A percentile compares a stretch with the other conserved stretches of the same genome.
phyloP scores from a whole-genome alignment of 345 rosid genomes.

The Salix arbutifolia region DNA sequence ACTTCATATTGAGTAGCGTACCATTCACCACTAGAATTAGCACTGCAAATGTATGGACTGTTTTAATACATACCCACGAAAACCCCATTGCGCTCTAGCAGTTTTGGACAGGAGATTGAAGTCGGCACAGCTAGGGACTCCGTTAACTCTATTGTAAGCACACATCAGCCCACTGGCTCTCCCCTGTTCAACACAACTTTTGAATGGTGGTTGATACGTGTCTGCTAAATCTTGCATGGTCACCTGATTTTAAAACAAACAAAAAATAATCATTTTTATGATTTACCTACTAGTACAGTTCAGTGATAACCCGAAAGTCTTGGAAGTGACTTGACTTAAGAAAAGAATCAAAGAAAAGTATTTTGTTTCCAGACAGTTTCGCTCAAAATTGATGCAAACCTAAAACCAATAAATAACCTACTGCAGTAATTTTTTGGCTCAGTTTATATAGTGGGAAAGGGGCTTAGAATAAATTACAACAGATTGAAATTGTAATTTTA shows the following conservation, averaged over 20 bases:
- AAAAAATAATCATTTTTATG: not conserved
- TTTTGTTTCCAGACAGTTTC: slow-evolving; percentile 1
- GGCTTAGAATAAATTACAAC: too few species aligned
- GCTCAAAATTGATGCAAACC: not conserved
- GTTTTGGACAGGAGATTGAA: slow-evolving; percentile 23
- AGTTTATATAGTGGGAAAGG: too few species aligned
- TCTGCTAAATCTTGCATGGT: slow-evolving; percentile 27
- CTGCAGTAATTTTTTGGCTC: too few species aligned
- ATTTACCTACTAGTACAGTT: not conserved
- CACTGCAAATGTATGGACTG: not conserved
- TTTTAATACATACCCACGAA: slow-evolving; percentile 48
- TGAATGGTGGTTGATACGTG: slow-evolving; percentile 34
- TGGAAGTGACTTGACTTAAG: not conserved
- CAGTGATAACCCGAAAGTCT: not conserved
- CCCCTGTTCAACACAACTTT: slow-evolving; percentile 26
- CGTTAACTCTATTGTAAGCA: slow-evolving; percentile 30
- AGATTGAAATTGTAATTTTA: too few species aligned
- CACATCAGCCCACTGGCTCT: slow-evolving; percentile 29
- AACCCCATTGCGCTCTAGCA: slow-evolving; percentile 61
- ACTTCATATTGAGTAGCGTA: not conserved
- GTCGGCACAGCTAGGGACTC: slow-evolving; percentile 30
- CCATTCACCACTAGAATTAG: not conserved
- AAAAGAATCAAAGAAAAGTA: not conserved
- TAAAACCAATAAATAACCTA: not conserved
- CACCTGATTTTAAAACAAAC: slow-evolving; percentile 4